Evolutionary conservation across 768 basidiomycete species (phyloP), one percentile per base, ranked within the genome.

Genomic region (Piloderma croceum): DNA sequence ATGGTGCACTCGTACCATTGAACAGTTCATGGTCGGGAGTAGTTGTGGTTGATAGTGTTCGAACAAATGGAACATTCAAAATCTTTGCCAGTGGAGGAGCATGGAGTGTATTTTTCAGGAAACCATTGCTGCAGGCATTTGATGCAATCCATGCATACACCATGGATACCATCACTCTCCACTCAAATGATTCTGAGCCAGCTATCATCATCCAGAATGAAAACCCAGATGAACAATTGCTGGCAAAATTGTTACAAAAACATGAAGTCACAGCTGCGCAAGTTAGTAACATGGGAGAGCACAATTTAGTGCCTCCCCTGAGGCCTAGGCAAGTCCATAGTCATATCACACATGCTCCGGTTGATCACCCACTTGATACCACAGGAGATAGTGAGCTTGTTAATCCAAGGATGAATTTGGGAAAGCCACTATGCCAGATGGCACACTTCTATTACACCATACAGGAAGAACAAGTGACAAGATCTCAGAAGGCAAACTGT

Each of bases 1-100:
- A 61, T 43, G 59, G 64, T 0, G 7, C 23, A 5, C 13, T 56
- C 0, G 54, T 60, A 3, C 31, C 24, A 6, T 55, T 53, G 0
- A 3, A 18, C 7, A 22, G 19, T 24, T 13, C 17, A 10, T 38
- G 36, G 36, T 11, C 19, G 10, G 36, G 36, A 20, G 7, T 10
- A 18, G 22, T 38, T 10, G 9, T 7, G 13, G 19, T 24, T 7
- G 12, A 25, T 11, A 22, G 23, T 24, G 9, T 22, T 12, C 9
- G 12, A 10, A 11, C 12, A 24, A 7, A 7, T 13, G 36, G 19
- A 22, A 7, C 10, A 13, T 46, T 46, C n/a, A 24, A 46, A 20
- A 35, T 46, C 6, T 38, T 48, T 21, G 7, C 25, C 7, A 41
- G 39, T 5, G 19, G 36, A 4, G 44, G 41, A 0, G 39, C 31